Base-by-base conservation (phyloP, 2,329 filamentous ascomycete genomes). In the Scedosporium aurantiacum region DNA sequence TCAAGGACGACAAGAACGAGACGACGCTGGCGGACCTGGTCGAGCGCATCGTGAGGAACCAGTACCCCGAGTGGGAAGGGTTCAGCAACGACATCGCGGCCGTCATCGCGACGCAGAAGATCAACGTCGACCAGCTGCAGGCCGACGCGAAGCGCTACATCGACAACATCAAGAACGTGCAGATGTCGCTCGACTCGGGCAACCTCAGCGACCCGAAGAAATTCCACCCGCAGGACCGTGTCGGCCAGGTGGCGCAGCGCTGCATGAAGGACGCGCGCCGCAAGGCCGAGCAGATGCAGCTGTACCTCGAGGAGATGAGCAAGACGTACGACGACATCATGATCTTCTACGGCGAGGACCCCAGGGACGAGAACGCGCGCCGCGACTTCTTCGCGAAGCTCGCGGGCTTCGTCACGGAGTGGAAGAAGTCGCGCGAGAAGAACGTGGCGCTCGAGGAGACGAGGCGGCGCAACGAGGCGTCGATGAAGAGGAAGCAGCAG, bases 1-100 rank as follows among this genome's bases (percentile, higher is more conserved):
- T 97, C 70, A 99, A 99, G 77, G 94, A 99, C 71, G 91, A 96
- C 78, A 97, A 97, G 82, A 99, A 99, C 74, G 89, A 97, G 74
- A 93, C 91, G 1, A 97, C 91, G 0, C 88, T 99, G 70, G 91
- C 93, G 62, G 94, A 99, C 74, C 83, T 97, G 52, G 91, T 99
- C 52, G 94, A 99, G 75, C 89, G 93, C 67, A 96, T 97, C 67
- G 93, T 97, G 62, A 89, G 94, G 65, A 94, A 91, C 70, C 93
- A 97, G 72, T 99, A 97, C 67, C 89, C 93, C 2, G 90, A 97
- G 73, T 97, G 92, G 90, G 92, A 97, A 74, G 82, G 82, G 40
- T 97, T 97, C 73, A 79, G 85, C 18, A 85, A 90, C 8, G 93
- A 99, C 70, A 96, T 99, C 66, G 76, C 76, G 23, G 88, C 88